phyloP scores from a whole-genome alignment of 768 basidiomycete genomes.

The Lentinula sp. region DNA sequence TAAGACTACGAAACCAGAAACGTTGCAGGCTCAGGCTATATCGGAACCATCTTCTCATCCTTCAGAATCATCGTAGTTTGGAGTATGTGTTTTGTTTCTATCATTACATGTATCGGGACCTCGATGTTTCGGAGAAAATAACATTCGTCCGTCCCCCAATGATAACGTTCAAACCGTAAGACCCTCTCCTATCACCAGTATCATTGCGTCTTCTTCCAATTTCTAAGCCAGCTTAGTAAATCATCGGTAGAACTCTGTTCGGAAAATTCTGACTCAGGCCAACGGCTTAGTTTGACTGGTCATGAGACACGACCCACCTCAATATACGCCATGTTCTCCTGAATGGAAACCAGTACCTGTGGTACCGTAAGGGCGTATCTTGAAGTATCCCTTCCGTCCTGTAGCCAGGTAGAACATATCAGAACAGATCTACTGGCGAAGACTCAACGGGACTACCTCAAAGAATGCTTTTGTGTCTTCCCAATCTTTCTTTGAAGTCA shows the following conservation, averaged over 20 bases:
- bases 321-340: slow-evolving; percentile 54
- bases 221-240: slow-evolving; percentile 46
- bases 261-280: neutral
- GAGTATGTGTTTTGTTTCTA: no score
- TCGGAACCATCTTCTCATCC: neutral
- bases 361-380: slow-evolving; percentile 60
- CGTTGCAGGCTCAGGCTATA: neutral
- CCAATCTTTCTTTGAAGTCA: slow-evolving; percentile 68
- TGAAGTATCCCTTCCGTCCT: slow-evolving; percentile 59
- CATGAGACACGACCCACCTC: slow-evolving; percentile 45
- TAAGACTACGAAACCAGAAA: no score
- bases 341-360: slow-evolving; percentile 66
- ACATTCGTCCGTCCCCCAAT: no score
- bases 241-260: slow-evolving; percentile 37
- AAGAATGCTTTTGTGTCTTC: slow-evolving; percentile 66
- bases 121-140: no score
- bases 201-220: slow-evolving; percentile 18
- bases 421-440: neutral
- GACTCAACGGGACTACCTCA: neutral
- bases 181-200: neutral
- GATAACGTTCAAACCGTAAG: neutral
- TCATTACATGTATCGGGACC: no score
- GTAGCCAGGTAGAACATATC: neutral
- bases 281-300: no score
- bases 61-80: neutral